Evolutionary conservation across 495 filamentous ascomycete species (phyloP).

Genomic region (Hypoxylon subgilvum): DNA sequence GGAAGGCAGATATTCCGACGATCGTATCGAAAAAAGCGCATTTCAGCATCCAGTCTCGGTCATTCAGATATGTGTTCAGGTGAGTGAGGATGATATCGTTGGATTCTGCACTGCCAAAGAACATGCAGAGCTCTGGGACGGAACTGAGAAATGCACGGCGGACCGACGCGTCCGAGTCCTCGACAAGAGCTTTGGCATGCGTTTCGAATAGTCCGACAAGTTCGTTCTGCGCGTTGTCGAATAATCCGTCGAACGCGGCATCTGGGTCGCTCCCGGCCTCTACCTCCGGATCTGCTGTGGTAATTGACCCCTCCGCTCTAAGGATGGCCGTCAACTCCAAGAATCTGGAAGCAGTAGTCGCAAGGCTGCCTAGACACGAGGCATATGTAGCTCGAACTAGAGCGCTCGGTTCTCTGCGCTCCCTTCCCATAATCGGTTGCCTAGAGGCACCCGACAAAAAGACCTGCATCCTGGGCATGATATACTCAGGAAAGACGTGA

Average conservation of each 20-base stretch:
- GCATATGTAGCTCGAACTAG: conserved; percentile 89
- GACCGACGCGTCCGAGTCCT: conserved; percentile 85
- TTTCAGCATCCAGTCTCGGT: conserved; percentile 93
- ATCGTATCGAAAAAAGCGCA: conserved; percentile 97
- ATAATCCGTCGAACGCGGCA: conserved; percentile 75
- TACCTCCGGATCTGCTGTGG: conserved; percentile 76
- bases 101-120: conserved; percentile 86
- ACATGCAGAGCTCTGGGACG: conserved; percentile 89
- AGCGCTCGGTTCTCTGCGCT: conserved; percentile 64
- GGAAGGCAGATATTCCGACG: conserved; percentile 87
- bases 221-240: conserved; percentile 79
- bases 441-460: conserved; percentile 62
- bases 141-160: conserved; percentile 92
- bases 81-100: conserved; percentile 95
- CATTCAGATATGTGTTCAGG: conserved; percentile 96
- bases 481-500: conserved; percentile 93
- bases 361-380: conserved; percentile 86
- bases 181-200: conserved; percentile 87
- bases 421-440: conserved; percentile 44
- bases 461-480: conserved; percentile 79
- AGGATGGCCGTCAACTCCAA: conserved; percentile 90
- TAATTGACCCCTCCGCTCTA: conserved; percentile 80
- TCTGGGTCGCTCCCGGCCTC: conserved; percentile 69
- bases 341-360: conserved; percentile 84
- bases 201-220: conserved; percentile 79